Base-by-base conservation (phyloP, 306 rosid species). In the Medicago lupulina region DNA sequence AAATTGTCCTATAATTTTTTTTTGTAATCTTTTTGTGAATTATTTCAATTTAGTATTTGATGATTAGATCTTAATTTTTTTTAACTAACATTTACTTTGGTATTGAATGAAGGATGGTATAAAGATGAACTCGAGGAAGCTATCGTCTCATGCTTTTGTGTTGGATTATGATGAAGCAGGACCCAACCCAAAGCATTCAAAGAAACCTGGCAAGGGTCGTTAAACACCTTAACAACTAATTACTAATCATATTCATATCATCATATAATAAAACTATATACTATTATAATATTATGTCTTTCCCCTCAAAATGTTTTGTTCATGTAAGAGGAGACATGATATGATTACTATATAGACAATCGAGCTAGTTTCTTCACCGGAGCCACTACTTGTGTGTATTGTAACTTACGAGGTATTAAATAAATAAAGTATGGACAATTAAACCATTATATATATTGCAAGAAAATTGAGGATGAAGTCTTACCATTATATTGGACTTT, bases 101-200 rank as follows among this genome's bases (percentile, higher is more conserved):
- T 21, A 38, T 40, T 71, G 80, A 72, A 39, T 60, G 40, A 77
- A 90, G 93, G 86, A 60, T 78, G 90, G 73, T 17, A 66, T 60
- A 21, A 81, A 77, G 69, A 75, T 79, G 75, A 62, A 77, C n/a
- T 72, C 74, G 2, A 86, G 96, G 88, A 92, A 90, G 87, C 86
- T 91, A 62, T 40, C 63, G 67, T 18, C 7, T 18, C 84, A 68
- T 73, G 83, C 59, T 38, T 74, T 76, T 74, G 70, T 81, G 83
- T 82, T 85, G 76, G 97, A 92, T 73, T 92, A 92, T 47, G 97
- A 90, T 40, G 87, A 88, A 25, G 87, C 87, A 66, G 89, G 87
- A 76, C 53, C 92, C 36, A 92, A 87, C 76, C 74, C 76, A 11
- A 90, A 46, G 82, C 97, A 92, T 64, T 38, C 75, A 66, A 87